These are phyloP conservation scores for Theileria luwenshuni DNA, from an alignment of 169 alveolate species.

Conservation along the genomic window DNA sequence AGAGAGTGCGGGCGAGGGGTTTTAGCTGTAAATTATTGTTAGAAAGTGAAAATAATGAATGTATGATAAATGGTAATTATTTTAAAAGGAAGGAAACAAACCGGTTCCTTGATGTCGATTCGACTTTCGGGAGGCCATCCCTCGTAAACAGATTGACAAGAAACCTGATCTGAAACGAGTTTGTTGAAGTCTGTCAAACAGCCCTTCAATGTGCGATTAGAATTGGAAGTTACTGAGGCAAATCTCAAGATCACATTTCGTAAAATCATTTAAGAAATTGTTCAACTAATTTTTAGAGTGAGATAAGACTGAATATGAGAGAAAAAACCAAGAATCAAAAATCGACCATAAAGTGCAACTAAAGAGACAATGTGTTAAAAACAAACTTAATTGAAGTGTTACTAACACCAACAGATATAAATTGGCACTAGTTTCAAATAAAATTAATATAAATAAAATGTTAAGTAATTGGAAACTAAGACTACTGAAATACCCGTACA, in stretches of 20 bases:
- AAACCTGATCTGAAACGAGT: slow-evolving; percentile 47
- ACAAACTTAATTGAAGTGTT: too few relatives aligned
- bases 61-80: background rate
- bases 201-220: background rate
- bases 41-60: background rate
- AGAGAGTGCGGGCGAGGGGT: slow-evolving; percentile 47
- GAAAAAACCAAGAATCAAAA: background rate
- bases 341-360: background rate
- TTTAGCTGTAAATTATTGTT: slow-evolving; percentile 12
- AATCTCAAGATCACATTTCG: too few relatives aligned
- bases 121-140: slow-evolving; percentile 69
- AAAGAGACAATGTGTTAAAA: background rate
- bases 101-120: slow-evolving; percentile 19
- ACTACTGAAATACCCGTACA: background rate
- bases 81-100: background rate
- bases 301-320: background rate
- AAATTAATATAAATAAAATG: background rate
- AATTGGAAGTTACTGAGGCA: too few relatives aligned
- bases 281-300: too few relatives aligned
- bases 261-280: too few relatives aligned
- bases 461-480: too few relatives aligned
- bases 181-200: slow-evolving; percentile 10
- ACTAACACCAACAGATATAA: too few relatives aligned
- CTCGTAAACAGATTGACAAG: slow-evolving; percentile 17
- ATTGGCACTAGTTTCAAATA: background rate